Base-by-base conservation (phyloP, 2,329 filamentous ascomycete species). In the Trichophyton mentagrophytes region DNA sequence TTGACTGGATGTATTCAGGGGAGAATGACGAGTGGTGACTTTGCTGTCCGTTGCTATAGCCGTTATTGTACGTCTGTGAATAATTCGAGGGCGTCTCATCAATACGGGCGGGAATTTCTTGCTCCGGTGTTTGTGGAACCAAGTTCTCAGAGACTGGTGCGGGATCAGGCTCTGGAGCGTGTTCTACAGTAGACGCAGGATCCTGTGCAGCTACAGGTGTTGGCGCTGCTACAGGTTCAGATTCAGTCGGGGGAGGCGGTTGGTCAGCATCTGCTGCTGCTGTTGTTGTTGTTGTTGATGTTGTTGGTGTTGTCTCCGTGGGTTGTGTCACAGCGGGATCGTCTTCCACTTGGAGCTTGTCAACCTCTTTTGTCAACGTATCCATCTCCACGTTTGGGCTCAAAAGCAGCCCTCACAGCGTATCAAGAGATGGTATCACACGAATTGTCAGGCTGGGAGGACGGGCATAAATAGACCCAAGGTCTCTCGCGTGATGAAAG, bases 11-110 rank as follows among this genome's bases (percentile, higher is more conserved):
- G 67, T 76, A 71, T 62, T 77, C 75, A 51, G 71, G 71, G 20
- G 76, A 74, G 44, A 75, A 74, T 60, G 76, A 73, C 63, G 76
- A 72, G 66, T 79, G 79, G 59, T 82, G 80, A 15, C 79, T 76
- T 58, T 69, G 70, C 20, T 75, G 74, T 65, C 77, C 73, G 69
- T 78, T 76, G 62, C 71, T 73, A 63, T 75, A 75, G 58, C 71
- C 76, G 65, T 71, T 71, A 62, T 70, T 70, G 62, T 68, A 66
- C 11, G 57, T 57, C 20, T 62, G 59, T 46, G 22, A 47, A 44
- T 66, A 69, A 51, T 61, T 64, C 56, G 62, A 63, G 57, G 62
- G 63, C 65, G 63, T 61, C 64, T 77, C 73, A 59, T 77, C 76
- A 61, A 73, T 70, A 47, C 71, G 67, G 40, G 71, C 70, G 51